A percentile compares a stretch with the other conserved stretches of the same genome.
These are phyloP conservation scores for Fomitiporia mediterranea DNA, from an alignment of 1,284 basidiomycete genomes.

Conservation along the genomic window DNA sequence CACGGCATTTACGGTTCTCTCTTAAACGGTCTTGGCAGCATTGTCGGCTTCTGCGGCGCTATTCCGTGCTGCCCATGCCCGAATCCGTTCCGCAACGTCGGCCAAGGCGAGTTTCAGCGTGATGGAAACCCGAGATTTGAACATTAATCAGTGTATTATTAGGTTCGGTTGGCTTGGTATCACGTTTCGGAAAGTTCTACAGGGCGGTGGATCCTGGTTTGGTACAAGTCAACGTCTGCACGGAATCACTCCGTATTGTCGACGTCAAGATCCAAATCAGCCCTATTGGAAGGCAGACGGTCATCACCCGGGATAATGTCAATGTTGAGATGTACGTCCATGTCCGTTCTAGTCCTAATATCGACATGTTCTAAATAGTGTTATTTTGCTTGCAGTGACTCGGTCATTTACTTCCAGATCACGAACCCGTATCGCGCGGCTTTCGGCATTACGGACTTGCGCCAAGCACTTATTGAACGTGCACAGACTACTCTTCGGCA, in stretches of 20 bases:
- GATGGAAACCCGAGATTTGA: too few relatives aligned
- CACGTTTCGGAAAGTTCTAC: slow-evolving; percentile 93
- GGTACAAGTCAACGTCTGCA: slow-evolving; percentile 89
- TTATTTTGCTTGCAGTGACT: slow-evolving; percentile 51
- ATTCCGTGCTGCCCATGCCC: slow-evolving; percentile 83
- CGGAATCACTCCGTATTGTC: slow-evolving; percentile 77
- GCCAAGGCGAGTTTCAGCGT: slow-evolving; percentile 53
- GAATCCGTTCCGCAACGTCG: slow-evolving; percentile 75
- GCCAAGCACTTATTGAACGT: slow-evolving; percentile 84
- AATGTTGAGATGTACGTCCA: slow-evolving; percentile 70
- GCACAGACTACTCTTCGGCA: slow-evolving; percentile 95
- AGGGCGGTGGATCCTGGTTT: slow-evolving; percentile 92
- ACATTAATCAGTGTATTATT: too few relatives aligned
- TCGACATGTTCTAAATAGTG: not conserved
- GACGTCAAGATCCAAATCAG: slow-evolving; percentile 95
- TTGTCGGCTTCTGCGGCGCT: slow-evolving; percentile 67
- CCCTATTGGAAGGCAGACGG: slow-evolving; percentile 80
- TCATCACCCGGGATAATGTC: slow-evolving; percentile 87
- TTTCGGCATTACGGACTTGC: slow-evolving; percentile 88
- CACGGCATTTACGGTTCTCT: slow-evolving; percentile 86
- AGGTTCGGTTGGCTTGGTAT: slow-evolving; percentile 88
- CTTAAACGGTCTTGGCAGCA: slow-evolving; percentile 59
- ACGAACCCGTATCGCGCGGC: slow-evolving; percentile 84
- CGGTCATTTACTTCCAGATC: slow-evolving; percentile 89
- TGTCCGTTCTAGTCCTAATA: slow-evolving; percentile 23